Conservation (phyloP, 164 flowering plant genomes). For the Euptelea pleiosperma region DNA sequence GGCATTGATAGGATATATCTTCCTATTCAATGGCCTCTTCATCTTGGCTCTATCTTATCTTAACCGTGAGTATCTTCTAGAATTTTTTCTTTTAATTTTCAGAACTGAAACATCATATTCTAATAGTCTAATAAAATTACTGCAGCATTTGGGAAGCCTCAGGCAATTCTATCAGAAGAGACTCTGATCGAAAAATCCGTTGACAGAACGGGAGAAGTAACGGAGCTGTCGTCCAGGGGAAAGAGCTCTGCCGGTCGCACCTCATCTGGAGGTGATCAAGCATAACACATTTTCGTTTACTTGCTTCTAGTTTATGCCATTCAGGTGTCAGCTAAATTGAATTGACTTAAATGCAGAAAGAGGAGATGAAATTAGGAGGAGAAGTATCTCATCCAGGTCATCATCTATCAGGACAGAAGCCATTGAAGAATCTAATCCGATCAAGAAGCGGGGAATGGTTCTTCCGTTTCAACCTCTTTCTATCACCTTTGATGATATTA, state of each 20-base stretch:
- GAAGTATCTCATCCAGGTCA: conserved; percentile 17
- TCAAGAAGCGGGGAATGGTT: conserved; percentile 43
- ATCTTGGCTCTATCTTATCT: conserved; percentile 20
- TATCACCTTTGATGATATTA: conserved; percentile 42
- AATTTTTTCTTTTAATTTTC: no score
- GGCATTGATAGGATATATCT: conserved; percentile 20
- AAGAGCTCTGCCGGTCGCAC: neutral
- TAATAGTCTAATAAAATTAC: neutral
- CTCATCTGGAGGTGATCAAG: neutral
- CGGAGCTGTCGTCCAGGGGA: conserved; percentile 1
- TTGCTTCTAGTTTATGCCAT: neutral
- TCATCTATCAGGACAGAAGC: conserved; percentile 19
- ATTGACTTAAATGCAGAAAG: conserved; percentile 14
- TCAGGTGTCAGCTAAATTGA: neutral
- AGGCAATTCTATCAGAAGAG: conserved; percentile 9
- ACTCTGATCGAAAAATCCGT: neutral
- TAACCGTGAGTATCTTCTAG: conserved; percentile 18
- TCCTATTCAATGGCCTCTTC: conserved; percentile 18
- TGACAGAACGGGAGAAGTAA: neutral
- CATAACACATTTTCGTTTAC: neutral
- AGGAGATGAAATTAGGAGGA: conserved; percentile 19
- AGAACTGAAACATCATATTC: no score
- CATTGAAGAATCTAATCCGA: conserved; percentile 9
- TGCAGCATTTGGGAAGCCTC: conserved; percentile 36
- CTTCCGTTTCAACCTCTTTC: conserved; percentile 57